phyloP scores from a whole-genome alignment of 2,329 filamentous ascomycete species.

The Monosporascus sp. region DNA sequence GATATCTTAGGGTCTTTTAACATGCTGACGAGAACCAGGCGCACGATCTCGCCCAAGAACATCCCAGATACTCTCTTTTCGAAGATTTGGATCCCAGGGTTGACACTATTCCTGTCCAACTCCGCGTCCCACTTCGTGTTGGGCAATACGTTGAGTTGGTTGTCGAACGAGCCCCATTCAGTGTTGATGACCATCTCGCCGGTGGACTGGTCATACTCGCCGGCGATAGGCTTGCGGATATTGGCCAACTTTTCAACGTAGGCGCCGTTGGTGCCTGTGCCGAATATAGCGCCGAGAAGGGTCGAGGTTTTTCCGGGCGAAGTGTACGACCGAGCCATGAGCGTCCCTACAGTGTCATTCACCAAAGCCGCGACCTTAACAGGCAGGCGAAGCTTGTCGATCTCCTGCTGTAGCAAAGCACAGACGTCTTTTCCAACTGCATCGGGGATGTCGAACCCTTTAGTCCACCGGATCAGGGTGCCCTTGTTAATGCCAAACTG shows the following conservation, averaged over 20 bases:
- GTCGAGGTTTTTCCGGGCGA: conserved; percentile 82
- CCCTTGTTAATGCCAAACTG: conserved; percentile 95
- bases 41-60: conserved; percentile 93
- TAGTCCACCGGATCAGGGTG: conserved; percentile 92
- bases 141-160: conserved; percentile 81
- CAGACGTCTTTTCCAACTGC: conserved; percentile 94
- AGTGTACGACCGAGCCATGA: conserved; percentile 96
- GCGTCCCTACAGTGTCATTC: conserved; percentile 94
- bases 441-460: conserved; percentile 96
- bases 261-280: conserved; percentile 94
- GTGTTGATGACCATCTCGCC: conserved; percentile 97
- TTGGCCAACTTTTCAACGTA: conserved; percentile 90
- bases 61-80: conserved; percentile 98
- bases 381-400: conserved; percentile 79
- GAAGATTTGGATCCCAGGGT: conserved; percentile 96
- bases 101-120: conserved; percentile 75
- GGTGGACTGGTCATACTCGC: conserved; percentile 71
- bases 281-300: conserved; percentile 92
- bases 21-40: conserved; percentile 68
- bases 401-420: conserved; percentile 79
- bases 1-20: conserved; percentile 60
- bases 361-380: conserved; percentile 94
- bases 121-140: conserved; percentile 76
- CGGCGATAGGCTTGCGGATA: conserved; percentile 70
- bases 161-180: conserved; percentile 98